These are phyloP conservation scores for Colletotrichum plurivorum DNA, from an alignment of 2,329 filamentous ascomycete genomes.

Conservation along the genomic window DNA sequence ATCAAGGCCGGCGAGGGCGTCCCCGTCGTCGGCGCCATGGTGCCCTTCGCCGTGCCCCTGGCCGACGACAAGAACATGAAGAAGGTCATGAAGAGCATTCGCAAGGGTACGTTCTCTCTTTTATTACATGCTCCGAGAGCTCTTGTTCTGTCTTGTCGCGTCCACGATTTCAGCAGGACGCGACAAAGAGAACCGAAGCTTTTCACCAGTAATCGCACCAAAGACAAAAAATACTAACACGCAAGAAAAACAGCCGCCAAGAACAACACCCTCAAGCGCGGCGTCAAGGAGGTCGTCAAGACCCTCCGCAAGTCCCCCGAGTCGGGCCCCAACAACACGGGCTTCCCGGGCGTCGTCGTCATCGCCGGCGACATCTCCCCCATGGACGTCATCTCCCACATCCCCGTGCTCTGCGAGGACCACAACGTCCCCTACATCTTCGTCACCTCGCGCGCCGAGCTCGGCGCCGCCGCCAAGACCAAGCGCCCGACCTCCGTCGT, in stretches of 20 bases:
- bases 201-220: not conserved
- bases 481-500: slow-evolving; percentile 98
- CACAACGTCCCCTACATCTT: slow-evolving; percentile 98
- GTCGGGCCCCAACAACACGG: slow-evolving; percentile 74
- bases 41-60: slow-evolving; percentile 87
- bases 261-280: slow-evolving; percentile 94
- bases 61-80: slow-evolving; percentile 83
- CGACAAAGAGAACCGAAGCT: slow-evolving; percentile 17
- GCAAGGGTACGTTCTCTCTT: slow-evolving; percentile 69
- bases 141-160: no score
- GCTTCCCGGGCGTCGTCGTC: slow-evolving; percentile 83
- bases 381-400: slow-evolving; percentile 98
- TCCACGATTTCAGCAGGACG: not conserved
- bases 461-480: slow-evolving; percentile 92
- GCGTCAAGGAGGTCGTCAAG: slow-evolving; percentile 99
- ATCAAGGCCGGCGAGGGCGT: slow-evolving; percentile 48
- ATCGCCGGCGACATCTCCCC: slow-evolving; percentile 98
- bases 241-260: slow-evolving; percentile 80
- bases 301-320: slow-evolving; percentile 91
- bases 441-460: slow-evolving; percentile 90
- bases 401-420: slow-evolving; percentile 98
- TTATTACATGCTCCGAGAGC: no score
- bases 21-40: slow-evolving; percentile 71
- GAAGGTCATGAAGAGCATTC: slow-evolving; percentile 71
- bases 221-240: no score